Base-by-base conservation (phyloP, 371 early-diverging fungal genomes). In the Dichotomocladium elegans region DNA sequence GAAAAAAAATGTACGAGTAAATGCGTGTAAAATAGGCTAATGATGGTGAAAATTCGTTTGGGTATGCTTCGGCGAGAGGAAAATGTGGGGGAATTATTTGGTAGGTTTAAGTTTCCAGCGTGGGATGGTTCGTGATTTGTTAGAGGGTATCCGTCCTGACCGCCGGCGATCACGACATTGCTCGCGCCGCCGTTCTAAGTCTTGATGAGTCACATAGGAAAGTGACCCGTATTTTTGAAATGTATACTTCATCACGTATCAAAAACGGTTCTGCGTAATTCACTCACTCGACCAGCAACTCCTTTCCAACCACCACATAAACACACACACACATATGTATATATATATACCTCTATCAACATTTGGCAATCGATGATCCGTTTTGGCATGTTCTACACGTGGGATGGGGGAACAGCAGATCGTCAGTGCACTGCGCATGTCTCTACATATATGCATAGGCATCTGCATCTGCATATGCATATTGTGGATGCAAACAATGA, bases 321-420 rank as follows among this genome's bases (percentile, higher is more conserved):
- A n/a, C n/a, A n/a, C n/a, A n/a, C n/a, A n/a, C n/a, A n/a, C n/a
- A n/a, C n/a, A n/a, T n/a, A n/a, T n/a, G n/a, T n/a, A 11, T 19
- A n/a, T 27, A 25, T 35, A 41, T 52, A 58, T 60, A 77, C 72
- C 49, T 85, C 83, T 76, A 88, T 77, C 14, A 88, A 60, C 27
- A 57, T 66, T 56, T 88, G 86, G 48, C 84, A 85, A 55, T 88
- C 80, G 21, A 84, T 77, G 70, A 83, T 61, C 26, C 67, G 50
- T 60, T 83, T 82, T 22, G 85, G 85, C 68, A 82, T 74, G 59
- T 85, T 81, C 79, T 81, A 58, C 37, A 37, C 37, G 37, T 17
- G n/a, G 37, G 37, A 37, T 37, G 37, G 21, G n/a, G n/a, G n/a
- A n/a, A n/a, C n/a, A n/a, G n/a, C n/a, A n/a, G n/a, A n/a, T n/a